phyloP scores from a whole-genome alignment of 2,329 filamentous ascomycete species.

The Colletotrichum trifolii region DNA sequence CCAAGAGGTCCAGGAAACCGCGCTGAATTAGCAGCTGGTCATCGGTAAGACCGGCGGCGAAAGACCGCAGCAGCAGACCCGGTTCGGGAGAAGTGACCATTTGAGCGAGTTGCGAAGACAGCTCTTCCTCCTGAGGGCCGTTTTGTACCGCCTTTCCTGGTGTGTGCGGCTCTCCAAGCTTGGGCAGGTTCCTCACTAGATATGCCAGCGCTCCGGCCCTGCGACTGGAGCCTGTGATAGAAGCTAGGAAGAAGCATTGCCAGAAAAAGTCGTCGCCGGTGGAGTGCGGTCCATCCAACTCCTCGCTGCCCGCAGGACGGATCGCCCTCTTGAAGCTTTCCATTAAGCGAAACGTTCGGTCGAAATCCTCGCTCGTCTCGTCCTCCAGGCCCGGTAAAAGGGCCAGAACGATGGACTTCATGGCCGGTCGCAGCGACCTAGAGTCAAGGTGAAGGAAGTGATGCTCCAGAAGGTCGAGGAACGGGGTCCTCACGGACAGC shows the following conservation, averaged over 20 bases:
- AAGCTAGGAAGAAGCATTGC: constrained; percentile 96
- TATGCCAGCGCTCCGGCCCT: constrained; percentile 90
- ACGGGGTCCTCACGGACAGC: constrained; percentile 86
- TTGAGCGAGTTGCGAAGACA: constrained; percentile 67
- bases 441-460: constrained; percentile 80
- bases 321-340: constrained; percentile 80
- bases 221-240: constrained; percentile 88
- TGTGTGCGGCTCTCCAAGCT: constrained; percentile 62
- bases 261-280: constrained; percentile 90
- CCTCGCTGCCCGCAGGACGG: constrained; percentile 62
- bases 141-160: constrained; percentile 44
- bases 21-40: constrained; percentile 92
- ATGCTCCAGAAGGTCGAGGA: constrained; percentile 84
- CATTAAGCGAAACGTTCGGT: constrained; percentile 82
- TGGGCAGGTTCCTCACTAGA: constrained; percentile 81
- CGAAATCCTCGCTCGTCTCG: constrained; percentile 97
- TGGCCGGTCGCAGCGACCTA: constrained; percentile 80
- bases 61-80: constrained; percentile 88
- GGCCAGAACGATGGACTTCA: constrained; percentile 91
- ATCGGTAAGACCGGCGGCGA: constrained; percentile 88
- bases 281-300: constrained; percentile 63
- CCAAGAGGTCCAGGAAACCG: constrained; percentile 91
- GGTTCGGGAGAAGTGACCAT: constrained; percentile 91
- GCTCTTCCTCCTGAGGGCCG: constrained; percentile 48
- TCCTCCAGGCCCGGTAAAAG: constrained; percentile 93